A percentile compares a stretch with the other conserved stretches of the same genome.
These are phyloP conservation scores for Ilex asprella DNA, from an alignment of 257 asterid species.

Conservation along the genomic window DNA sequence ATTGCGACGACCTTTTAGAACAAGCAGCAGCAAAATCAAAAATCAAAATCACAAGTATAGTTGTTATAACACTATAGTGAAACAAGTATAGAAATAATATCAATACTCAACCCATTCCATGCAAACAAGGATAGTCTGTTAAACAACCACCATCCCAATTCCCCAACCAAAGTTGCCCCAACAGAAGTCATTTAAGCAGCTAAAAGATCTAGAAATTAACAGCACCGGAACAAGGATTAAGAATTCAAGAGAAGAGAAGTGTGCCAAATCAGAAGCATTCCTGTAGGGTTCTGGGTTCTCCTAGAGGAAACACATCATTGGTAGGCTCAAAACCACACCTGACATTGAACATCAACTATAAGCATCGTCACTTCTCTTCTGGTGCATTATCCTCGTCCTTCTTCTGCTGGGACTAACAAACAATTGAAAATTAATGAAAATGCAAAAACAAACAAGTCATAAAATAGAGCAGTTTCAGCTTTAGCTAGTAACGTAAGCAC, in stretches of 20 bases:
- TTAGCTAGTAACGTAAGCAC: too few species aligned
- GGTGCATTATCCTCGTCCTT: slow-evolving; percentile 59
- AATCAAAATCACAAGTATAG: too few species aligned
- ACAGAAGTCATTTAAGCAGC: too few species aligned
- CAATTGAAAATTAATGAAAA: background rate
- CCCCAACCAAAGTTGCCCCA: background rate
- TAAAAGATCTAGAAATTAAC: too few species aligned
- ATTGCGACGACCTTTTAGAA: too few species aligned
- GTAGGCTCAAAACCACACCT: background rate
- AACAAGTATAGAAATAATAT: too few species aligned
- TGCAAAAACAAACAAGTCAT: background rate
- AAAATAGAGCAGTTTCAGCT: background rate
- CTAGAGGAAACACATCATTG: background rate
- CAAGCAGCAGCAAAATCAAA: too few species aligned
- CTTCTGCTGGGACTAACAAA: slow-evolving; percentile 29
- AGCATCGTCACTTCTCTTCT: slow-evolving; percentile 50
- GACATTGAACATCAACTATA: background rate
- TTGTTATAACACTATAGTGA: too few species aligned
- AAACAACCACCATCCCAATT: background rate
- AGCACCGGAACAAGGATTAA: too few species aligned
- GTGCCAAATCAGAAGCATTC: background rate
- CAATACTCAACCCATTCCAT: too few species aligned
- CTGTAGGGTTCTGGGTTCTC: background rate
- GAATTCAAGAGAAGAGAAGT: background rate
- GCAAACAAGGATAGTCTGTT: too few species aligned